These are phyloP conservation scores for Venturia asperata DNA, from an alignment of 2,329 filamentous ascomycete species.

Conservation along the genomic window DNA sequence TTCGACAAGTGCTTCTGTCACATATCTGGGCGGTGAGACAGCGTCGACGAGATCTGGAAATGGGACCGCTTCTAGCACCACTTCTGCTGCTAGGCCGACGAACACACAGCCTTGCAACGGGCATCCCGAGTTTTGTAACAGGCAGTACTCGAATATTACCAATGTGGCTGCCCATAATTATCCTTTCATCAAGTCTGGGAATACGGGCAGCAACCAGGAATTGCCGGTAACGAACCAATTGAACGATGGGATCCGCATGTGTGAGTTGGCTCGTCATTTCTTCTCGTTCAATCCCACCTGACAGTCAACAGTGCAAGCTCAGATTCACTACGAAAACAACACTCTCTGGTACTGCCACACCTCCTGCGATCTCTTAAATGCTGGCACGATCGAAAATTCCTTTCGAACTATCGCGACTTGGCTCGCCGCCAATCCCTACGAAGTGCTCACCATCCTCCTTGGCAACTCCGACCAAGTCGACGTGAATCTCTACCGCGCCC, in stretches of 20 bases:
- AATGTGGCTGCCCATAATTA: conserved; percentile 37
- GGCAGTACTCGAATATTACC: conserved; percentile 37
- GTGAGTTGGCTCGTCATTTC: conserved; percentile 37
- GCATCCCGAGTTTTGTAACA: conserved; percentile 34
- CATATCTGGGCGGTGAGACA: conserved; percentile 2
- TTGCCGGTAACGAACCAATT: conserved; percentile 33
- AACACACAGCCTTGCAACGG: conserved; percentile 39
- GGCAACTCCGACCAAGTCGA: conserved; percentile 68
- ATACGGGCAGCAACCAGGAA: conserved; percentile 34
- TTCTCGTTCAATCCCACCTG: conserved; percentile 39
- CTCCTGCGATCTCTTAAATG: conserved; percentile 72
- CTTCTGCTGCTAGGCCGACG: conserved; percentile 27
- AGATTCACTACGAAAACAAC: conserved; percentile 49
- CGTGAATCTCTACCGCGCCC: conserved; percentile 56
- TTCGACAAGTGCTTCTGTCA: not conserved
- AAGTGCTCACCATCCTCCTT: conserved; percentile 80
- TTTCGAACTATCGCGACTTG: conserved; percentile 62
- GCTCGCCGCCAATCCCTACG: conserved; percentile 71
- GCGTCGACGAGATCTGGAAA: conserved; percentile 10
- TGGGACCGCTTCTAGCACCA: not conserved
- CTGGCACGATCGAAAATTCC: conserved; percentile 68
- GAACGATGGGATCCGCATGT: conserved; percentile 36
- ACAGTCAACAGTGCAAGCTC: conserved; percentile 47
- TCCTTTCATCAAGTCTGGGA: conserved; percentile 30
- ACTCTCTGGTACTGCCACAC: conserved; percentile 77